Conservation (phyloP, 441 rosid species). For the Syzygium syzygioides region DNA sequence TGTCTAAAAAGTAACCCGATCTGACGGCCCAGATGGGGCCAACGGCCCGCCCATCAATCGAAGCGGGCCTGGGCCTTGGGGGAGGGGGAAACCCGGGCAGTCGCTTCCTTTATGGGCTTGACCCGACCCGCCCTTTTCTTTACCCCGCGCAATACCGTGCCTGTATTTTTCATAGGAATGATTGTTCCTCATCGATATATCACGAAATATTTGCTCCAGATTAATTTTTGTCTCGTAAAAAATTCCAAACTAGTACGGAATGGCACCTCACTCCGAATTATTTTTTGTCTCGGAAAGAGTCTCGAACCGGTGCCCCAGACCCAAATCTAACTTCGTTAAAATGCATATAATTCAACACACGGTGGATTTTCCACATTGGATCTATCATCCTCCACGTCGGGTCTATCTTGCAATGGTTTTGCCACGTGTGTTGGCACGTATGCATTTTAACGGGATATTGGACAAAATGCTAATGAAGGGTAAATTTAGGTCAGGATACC, state of each 20-base stretch:
- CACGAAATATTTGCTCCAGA: background rate
- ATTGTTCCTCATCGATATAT: background rate
- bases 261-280: background rate
- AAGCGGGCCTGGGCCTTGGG: background rate
- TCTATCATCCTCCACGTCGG: accelerated
- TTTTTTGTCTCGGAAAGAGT: background rate
- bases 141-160: background rate
- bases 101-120: background rate
- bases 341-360: background rate
- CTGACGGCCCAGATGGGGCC: background rate
- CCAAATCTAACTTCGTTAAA: background rate
- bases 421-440: background rate
- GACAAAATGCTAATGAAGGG: background rate
- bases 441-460: background rate
- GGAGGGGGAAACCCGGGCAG: background rate
- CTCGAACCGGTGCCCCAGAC: accelerated
- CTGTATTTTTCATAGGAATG: background rate
- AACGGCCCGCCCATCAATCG: background rate
- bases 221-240: background rate
- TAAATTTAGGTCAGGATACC: background rate
- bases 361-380: background rate
- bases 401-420: background rate
- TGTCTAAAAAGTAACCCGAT: background rate
- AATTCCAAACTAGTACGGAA: background rate
- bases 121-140: background rate